These are phyloP conservation scores for Astrothelium subdiscretum DNA, from an alignment of 495 filamentous ascomycete genomes.

Conservation along the genomic window DNA sequence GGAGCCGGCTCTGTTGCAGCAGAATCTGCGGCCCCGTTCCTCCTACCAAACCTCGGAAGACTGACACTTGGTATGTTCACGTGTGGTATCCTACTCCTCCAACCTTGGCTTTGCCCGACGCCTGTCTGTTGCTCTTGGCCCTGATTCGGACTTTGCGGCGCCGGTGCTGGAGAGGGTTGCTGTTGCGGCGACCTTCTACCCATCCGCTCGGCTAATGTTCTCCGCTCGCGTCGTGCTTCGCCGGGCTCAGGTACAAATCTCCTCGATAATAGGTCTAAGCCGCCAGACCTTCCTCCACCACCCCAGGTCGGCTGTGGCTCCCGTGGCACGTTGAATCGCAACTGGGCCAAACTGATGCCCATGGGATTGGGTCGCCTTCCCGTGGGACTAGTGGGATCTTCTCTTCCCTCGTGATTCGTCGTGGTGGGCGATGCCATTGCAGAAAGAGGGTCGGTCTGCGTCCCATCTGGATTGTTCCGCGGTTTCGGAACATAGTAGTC, in stretches of 20 bases:
- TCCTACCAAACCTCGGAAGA: constrained; percentile 7
- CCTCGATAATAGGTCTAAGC: not conserved
- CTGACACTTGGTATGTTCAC: not conserved
- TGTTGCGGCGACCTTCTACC: not conserved
- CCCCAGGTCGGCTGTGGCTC: not conserved
- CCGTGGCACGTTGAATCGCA: not conserved
- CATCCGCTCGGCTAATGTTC: not conserved
- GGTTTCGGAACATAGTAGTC: constrained; percentile 92
- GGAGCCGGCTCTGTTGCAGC: not conserved
- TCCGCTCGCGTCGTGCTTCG: not conserved
- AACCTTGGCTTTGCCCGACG: not conserved
- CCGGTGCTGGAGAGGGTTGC: not conserved
- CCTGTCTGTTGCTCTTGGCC: not conserved
- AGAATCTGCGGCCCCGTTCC: not conserved
- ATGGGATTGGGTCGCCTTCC: not conserved
- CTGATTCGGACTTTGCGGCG: not conserved
- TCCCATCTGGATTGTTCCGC: constrained; percentile 38
- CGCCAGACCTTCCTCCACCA: not conserved
- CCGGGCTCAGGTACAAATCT: not conserved
- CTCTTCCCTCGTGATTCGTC: not conserved
- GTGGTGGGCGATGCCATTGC: not conserved
- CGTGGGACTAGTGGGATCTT: not conserved
- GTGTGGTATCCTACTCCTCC: constrained; percentile 6
- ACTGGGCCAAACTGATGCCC: not conserved
- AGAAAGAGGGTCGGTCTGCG: constrained; percentile 11